A percentile compares a stretch with the other conserved stretches of the same genome.
phyloP scores from a whole-genome alignment of 75 land plant species.

The Picea glauca region DNA sequence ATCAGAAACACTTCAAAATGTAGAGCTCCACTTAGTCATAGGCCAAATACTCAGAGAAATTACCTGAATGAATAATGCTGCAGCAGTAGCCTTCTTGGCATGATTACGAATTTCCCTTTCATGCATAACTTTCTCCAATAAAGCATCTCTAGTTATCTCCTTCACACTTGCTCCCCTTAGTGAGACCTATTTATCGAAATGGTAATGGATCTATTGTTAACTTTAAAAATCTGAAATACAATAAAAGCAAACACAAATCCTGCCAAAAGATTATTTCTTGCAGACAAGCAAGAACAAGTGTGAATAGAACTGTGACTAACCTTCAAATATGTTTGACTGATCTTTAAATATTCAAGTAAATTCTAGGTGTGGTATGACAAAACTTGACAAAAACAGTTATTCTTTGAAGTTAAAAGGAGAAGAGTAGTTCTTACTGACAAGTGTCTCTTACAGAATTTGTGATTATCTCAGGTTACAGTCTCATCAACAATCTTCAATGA shows the following conservation, averaged over 20 bases:
- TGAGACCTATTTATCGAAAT: conserved; percentile 53
- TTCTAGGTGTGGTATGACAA: neutral
- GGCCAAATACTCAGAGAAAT: neutral
- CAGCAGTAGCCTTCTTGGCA: conserved; percentile 43
- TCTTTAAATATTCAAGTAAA: neutral
- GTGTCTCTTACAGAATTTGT: neutral
- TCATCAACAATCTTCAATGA: conserved; percentile 2
- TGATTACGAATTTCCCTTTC: conserved; percentile 63
- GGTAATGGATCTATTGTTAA: neutral
- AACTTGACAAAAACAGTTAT: neutral
- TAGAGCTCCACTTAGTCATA: neutral
- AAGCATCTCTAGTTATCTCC: conserved; percentile 79
- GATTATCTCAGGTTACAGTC: neutral
- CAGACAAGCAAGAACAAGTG: neutral
- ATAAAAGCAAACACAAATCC: neutral
- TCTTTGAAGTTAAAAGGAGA: neutral
- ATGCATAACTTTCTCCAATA: conserved; percentile 67
- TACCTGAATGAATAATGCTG: conserved; percentile 80
- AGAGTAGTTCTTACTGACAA: neutral
- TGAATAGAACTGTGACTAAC: neutral
- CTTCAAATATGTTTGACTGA: neutral
- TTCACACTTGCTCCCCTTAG: conserved; percentile 84
- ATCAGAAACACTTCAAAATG: neutral
- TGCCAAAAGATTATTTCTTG: neutral
- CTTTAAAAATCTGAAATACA: neutral